phyloP scores from a whole-genome alignment of 805 yeast genomes.

The Sporopachydermia lactativora region DNA sequence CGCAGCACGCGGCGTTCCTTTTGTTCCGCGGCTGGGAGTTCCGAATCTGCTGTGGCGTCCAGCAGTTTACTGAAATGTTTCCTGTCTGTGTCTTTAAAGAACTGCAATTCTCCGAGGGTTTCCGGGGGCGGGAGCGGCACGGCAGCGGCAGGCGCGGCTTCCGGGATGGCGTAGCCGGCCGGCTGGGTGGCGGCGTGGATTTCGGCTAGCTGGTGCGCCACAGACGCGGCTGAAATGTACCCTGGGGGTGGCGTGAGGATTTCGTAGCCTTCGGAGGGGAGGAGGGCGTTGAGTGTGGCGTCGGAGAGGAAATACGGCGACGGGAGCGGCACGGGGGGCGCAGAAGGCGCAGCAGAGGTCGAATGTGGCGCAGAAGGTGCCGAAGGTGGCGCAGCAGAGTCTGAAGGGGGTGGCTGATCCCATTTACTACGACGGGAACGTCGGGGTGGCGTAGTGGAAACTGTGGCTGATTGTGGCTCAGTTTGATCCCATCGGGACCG shows the following conservation, averaged over 20 bases:
- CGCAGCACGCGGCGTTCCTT: conserved; percentile 48
- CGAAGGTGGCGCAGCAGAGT: background rate
- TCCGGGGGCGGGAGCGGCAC: conserved; percentile 29
- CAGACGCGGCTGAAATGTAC: conserved; percentile 23
- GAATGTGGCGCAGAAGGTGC: background rate
- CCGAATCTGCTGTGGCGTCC: conserved; percentile 18
- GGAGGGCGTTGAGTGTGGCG: conserved; percentile 29
- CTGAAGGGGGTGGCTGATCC: conserved; percentile 2
- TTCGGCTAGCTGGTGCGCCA: conserved; percentile 22
- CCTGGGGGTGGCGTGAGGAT: conserved; percentile 30
- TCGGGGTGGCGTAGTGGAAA: conserved; percentile 2
- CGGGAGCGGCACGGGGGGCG: background rate
- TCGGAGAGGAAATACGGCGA: conserved; percentile 22
- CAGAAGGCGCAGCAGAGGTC: background rate
- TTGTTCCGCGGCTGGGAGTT: conserved; percentile 34
- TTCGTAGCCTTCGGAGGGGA: conserved; percentile 37
- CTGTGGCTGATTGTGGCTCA: background rate
- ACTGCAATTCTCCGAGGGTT: conserved; percentile 51
- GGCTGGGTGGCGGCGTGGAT: conserved; percentile 11
- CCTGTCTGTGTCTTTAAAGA: conserved; percentile 57
- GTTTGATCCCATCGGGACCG: background rate
- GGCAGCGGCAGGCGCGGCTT: conserved; percentile 20
- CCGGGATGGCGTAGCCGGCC: conserved; percentile 36
- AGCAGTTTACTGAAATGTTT: conserved; percentile 55
- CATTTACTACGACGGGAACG: background rate